Evolutionary conservation across 2,329 filamentous ascomycete species (phyloP).

Genomic region (Xylaria sp.): DNA sequence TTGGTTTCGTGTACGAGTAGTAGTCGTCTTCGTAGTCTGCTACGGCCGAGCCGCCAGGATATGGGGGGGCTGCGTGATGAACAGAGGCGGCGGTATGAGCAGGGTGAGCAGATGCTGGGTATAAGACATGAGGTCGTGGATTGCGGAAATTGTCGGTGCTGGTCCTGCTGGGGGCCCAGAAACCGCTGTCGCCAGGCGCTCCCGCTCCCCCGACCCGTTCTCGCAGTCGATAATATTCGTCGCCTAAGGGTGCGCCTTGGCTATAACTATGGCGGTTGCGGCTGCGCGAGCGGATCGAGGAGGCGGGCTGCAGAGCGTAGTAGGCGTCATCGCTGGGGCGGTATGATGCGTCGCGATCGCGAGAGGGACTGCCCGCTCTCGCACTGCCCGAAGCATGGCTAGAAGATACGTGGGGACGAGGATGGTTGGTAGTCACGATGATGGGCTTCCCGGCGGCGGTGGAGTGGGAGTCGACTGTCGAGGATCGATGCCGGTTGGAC

Average conservation of each 20-base stretch:
- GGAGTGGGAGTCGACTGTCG: slow-evolving; percentile 56
- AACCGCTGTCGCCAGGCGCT: slow-evolving; percentile 46
- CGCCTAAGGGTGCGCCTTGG: slow-evolving; percentile 57
- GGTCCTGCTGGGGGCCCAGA: slow-evolving; percentile 44
- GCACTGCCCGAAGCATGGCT: slow-evolving; percentile 47
- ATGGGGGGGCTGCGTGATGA: slow-evolving; percentile 17
- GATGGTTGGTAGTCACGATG: slow-evolving; percentile 61
- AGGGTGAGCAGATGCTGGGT: slow-evolving; percentile 48
- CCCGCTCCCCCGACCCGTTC: slow-evolving; percentile 48
- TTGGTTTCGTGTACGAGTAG: slow-evolving; percentile 68
- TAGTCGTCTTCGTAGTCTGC: slow-evolving; percentile 63
- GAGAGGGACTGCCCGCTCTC: slow-evolving; percentile 53
- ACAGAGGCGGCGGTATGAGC: slow-evolving; percentile 36
- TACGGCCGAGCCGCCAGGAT: slow-evolving; percentile 42
- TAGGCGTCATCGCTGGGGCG: slow-evolving; percentile 59
- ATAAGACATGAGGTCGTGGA: slow-evolving; percentile 54
- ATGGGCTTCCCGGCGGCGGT: slow-evolving; percentile 61
- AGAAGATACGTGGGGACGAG: slow-evolving; percentile 46
- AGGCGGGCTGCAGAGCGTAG: slow-evolving; percentile 60
- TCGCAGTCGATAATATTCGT: slow-evolving; percentile 56
- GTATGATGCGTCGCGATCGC: slow-evolving; percentile 57
- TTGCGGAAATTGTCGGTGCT: slow-evolving; percentile 54
- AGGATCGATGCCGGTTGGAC: slow-evolving; percentile 52
- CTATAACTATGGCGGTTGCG: slow-evolving; percentile 47
- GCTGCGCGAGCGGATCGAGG: slow-evolving; percentile 59